Evolutionary conservation across 129 eudicot genomes (phyloP), one percentile per base, ranked within the genome.

Genomic region (Oenanthe sinensis): DNA sequence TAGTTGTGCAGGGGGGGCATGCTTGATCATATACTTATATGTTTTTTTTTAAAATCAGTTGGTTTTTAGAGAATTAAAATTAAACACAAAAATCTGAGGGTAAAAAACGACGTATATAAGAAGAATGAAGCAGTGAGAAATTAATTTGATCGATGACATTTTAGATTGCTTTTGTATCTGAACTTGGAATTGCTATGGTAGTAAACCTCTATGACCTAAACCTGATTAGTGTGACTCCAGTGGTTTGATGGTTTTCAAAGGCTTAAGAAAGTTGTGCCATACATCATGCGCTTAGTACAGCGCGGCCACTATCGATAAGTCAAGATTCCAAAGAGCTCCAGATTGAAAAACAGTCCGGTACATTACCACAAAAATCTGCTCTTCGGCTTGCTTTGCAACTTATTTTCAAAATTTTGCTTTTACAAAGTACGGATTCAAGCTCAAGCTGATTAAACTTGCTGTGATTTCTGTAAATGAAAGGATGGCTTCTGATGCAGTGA

Each of bases 201-300:
- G 3, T 58, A n/a, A 24, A 60, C 3, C 13, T 55, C 30, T 13
- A 60, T n/a, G 68, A 60, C 33, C 65, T 60, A 33, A n/a, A 60
- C 36, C 68, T 24, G 67, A 58, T n/a, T n/a, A 58, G 67, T 58
- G 68, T 24, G 68, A 60, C 36, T 60, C 68, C 68, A 60, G 15
- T 24, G 33, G 15, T 4, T 60, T 60, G 30, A n/a, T 60, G 26
- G 4, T 24, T 60, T 60, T 60, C 68, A 60, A 60, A n/a, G 67
- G 33, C 67, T 60, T 60, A 60, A 60, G 68, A 60, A n/a, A 24
- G 68, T 24, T 60, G 68, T 60, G 68, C n/a, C 68, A 60, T 60
- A 24, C 10, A 60, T 60, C 68, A 60, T 60, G 68, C n/a, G 68
- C 68, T 60, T n/a, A 60, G 68, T 60, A n/a, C n/a, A 33, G 36